Base-by-base conservation (phyloP, 2,329 filamentous ascomycete genomes). In the Colletotrichum sp. region DNA sequence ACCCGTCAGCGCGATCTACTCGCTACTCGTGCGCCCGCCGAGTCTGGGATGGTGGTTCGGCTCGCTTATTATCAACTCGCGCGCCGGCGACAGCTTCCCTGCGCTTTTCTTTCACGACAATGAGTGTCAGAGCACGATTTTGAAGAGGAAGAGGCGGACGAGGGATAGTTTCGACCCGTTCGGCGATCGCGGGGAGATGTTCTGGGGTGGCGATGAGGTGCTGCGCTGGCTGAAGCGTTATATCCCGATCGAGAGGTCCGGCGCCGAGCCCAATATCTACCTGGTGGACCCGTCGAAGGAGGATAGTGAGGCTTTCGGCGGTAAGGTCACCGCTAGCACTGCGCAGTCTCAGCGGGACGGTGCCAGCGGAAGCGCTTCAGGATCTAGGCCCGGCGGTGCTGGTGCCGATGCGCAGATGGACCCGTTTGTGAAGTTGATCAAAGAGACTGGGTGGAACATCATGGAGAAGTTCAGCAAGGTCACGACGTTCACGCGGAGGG, bases 11-110 rank as follows among this genome's bases (percentile, higher is more conserved):
- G 95, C 96, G 78, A 94, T 99, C 77, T 99, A 98, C 85, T 98
- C 95, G 32, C 89, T 99, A 7, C 89, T 98, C 9, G 93, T 99
- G 52, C 92, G 97, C 3, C 96, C 96, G 5, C 98, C 97, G 7
- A 98, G 95, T 83, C 86, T 98, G 9, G 98, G 97, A 18, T 99
- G 97, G 98, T 99, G 97, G 97, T 98, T 98, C 83, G 97, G 97
- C 39, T 98, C 96, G 78, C 86, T 99, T 32, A 94, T 99, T 73
- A 95, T 99, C 87, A 99, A 99, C 83, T 95, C 95, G 2, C 90
- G 95, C 15, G 93, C 94, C 1, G 98, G 98, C 5, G 96, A 99
- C 83, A 97, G 95, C 83, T 98, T 99, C 79, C 97, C 97, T 0
- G 96, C 97, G 0, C 88, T 99, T 2, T 99, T 99, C 87, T 99